Evolutionary conservation across 2,329 filamentous ascomycete species (phyloP).

Genomic region (Nothophaeocryptopus gaeumannii): DNA sequence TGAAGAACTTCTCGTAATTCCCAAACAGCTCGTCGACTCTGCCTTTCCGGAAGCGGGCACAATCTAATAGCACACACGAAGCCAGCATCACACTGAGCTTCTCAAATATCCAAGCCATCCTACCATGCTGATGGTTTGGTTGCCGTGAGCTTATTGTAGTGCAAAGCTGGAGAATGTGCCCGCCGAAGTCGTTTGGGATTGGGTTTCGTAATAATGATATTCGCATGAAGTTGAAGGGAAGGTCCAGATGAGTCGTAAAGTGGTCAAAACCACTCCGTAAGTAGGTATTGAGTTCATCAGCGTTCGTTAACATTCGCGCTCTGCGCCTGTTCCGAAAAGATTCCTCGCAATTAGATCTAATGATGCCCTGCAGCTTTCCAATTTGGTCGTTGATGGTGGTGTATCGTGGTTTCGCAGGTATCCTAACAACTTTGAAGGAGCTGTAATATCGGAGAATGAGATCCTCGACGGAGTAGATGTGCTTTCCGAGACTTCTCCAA

Average conservation of each 20-base stretch:
- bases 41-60: slow-evolving; percentile 40
- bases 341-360: slow-evolving; percentile 41
- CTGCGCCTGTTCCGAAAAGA: slow-evolving; percentile 44
- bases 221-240: slow-evolving; percentile 53
- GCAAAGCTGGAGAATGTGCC: slow-evolving; percentile 51
- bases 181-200: slow-evolving; percentile 47
- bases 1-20: slow-evolving; percentile 44
- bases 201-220: slow-evolving; percentile 46
- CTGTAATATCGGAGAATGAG: slow-evolving; percentile 53
- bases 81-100: slow-evolving; percentile 49
- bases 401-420: slow-evolving; percentile 46
- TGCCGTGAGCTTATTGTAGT: slow-evolving; percentile 40
- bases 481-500: slow-evolving; percentile 43
- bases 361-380: slow-evolving; percentile 44
- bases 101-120: slow-evolving; percentile 41
- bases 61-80: slow-evolving; percentile 52
- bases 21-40: slow-evolving; percentile 39
- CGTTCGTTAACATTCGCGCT: slow-evolving; percentile 49
- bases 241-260: slow-evolving; percentile 45
- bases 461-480: slow-evolving; percentile 46
- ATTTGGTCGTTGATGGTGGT: slow-evolving; percentile 52
- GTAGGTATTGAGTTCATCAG: slow-evolving; percentile 48
- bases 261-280: slow-evolving; percentile 52
- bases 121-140: slow-evolving; percentile 30
- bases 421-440: slow-evolving; percentile 46